Percentiles rank a stretch among this genome's conserved stretches.
Conservation (phyloP, 108 stramenopile genomes). For the Stephanodiscus minutulus region DNA sequence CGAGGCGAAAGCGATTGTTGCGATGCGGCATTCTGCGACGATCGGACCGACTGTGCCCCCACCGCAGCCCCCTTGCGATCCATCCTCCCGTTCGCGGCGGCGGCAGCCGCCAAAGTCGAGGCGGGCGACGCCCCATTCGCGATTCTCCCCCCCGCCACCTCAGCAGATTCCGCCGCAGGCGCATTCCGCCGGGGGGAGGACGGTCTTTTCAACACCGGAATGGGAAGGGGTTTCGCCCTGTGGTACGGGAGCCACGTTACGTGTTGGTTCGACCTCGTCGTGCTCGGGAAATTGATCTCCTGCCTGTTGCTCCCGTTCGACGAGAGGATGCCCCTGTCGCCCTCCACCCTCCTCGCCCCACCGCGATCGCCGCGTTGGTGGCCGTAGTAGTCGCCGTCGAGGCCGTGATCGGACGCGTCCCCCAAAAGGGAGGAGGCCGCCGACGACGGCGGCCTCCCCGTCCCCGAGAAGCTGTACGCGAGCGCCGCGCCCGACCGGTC, state of each 20-base stretch:
- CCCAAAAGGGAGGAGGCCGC: constrained; percentile 19
- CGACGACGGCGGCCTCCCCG: background rate
- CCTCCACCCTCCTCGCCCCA: background rate
- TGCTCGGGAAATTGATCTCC: constrained; percentile 21
- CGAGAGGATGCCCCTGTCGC: background rate
- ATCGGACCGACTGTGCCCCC: background rate
- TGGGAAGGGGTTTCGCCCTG: constrained; percentile 42
- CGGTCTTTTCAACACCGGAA: constrained; percentile 23
- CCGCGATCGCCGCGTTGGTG: no score
- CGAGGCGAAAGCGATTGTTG: constrained; percentile 18
- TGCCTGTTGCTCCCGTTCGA: background rate
- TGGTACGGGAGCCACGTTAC: constrained; percentile 24
- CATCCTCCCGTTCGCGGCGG: background rate
- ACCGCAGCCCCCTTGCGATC: background rate
- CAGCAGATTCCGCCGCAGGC: background rate
- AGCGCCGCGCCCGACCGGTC: constrained; percentile 46
- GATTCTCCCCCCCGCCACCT: background rate
- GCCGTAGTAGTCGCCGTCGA: background rate
- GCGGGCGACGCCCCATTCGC: constrained; percentile 22
- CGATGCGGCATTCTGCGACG: background rate
- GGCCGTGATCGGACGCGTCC: background rate
- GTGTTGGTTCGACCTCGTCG: constrained; percentile 2
- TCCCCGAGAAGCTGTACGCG: constrained; percentile 37
- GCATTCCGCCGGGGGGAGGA: constrained; percentile 1
- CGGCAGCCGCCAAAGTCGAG: constrained; percentile 14